A percentile compares a stretch with the other conserved stretches of the same genome.
Conservation (phyloP, 352 stramenopile species). For the Ophiocytium majus region DNA sequence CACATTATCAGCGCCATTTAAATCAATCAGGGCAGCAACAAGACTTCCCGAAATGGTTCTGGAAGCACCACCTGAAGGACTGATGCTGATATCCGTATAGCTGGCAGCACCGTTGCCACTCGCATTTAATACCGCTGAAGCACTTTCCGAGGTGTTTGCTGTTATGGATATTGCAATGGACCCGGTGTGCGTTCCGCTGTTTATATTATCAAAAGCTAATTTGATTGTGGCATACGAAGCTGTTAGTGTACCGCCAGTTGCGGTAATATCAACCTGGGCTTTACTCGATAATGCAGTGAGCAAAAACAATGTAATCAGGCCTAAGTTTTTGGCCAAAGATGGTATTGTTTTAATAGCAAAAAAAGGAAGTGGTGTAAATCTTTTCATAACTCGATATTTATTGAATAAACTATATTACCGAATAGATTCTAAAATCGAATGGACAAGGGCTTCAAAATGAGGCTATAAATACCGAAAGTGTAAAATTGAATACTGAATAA, state of each 20-base stretch:
- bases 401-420: too few relatives aligned
- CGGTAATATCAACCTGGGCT: not conserved
- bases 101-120: not conserved
- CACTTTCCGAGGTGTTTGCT: not conserved
- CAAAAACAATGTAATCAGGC: too few relatives aligned
- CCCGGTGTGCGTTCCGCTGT: not conserved
- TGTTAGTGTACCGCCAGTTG: not conserved
- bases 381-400: too few relatives aligned
- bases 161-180: not conserved
- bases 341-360: too few relatives aligned
- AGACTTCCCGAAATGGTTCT: not conserved
- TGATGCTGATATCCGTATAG: not conserved
- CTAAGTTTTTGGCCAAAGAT: too few relatives aligned
- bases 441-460: too few relatives aligned
- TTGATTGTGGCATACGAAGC: not conserved
- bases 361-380: too few relatives aligned
- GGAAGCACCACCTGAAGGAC: not conserved
- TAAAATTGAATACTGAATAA: too few relatives aligned
- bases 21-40: not conserved
- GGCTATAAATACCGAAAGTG: too few relatives aligned
- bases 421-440: too few relatives aligned
- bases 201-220: not conserved
- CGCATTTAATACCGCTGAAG: not conserved
- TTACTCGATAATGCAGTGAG: not conserved
- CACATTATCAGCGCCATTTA: constrained; percentile 7